Conservation (phyloP, 2,329 filamentous ascomycete genomes). For the Penicillium sp. region DNA sequence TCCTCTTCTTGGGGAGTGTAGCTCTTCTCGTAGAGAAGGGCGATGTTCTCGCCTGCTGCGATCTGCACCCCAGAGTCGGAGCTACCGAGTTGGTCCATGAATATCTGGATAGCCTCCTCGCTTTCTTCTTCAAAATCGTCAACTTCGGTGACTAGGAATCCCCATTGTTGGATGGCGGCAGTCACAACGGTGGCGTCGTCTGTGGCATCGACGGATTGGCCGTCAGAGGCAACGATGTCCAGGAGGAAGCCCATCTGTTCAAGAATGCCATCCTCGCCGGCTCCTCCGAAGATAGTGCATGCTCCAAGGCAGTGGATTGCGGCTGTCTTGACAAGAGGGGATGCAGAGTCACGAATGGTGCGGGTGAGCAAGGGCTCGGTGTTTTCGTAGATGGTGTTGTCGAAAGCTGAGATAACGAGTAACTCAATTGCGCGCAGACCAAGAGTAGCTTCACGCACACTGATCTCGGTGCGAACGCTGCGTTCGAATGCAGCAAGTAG, state of each 20-base stretch:
- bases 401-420: constrained; percentile 66
- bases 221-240: constrained; percentile 77
- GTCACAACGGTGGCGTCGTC: constrained; percentile 71
- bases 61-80: constrained; percentile 70
- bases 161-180: constrained; percentile 75
- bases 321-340: constrained; percentile 62
- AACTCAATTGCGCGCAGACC: constrained; percentile 71
- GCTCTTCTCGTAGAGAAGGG: constrained; percentile 75
- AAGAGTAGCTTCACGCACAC: constrained; percentile 65
- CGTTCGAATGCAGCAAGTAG: constrained; percentile 65
- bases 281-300: constrained; percentile 74
- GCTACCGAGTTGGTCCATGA: constrained; percentile 82
- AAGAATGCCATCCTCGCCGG: constrained; percentile 64
- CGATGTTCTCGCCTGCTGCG: constrained; percentile 75
- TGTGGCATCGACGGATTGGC: constrained; percentile 66
- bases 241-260: constrained; percentile 73
- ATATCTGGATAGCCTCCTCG: constrained; percentile 71
- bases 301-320: constrained; percentile 73
- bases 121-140: constrained; percentile 72
- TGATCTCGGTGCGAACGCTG: constrained; percentile 68
- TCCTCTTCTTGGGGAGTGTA: constrained; percentile 60
- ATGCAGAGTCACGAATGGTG: constrained; percentile 65
- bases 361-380: constrained; percentile 59
- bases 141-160: constrained; percentile 73
- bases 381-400: constrained; percentile 65